Evolutionary conservation across 345 rosid species (phyloP), one percentile per base, ranked within the genome.

Genomic region (Eucalyptus regnans): DNA sequence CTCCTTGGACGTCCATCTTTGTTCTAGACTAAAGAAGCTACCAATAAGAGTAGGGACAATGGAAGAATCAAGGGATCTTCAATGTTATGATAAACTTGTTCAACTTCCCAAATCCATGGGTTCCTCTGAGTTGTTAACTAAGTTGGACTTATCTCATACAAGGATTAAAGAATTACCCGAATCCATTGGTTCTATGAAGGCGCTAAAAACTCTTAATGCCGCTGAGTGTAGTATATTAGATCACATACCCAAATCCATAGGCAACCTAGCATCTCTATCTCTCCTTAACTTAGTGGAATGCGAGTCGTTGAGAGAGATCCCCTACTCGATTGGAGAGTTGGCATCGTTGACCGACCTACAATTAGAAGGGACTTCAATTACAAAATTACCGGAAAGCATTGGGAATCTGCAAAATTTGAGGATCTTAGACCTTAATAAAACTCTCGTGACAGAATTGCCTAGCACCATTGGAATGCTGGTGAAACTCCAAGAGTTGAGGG

Each of bases 91-190:
- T 62, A 29, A 62, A 62, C 4, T 13, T 62, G 17, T 18, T 62
- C 33, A 64, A 14, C 37, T 64, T n/a, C 18, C 71, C 0, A 1
- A 64, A 2, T 64, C 37, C 9, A 64, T 64, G 37, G 18, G 71
- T 4, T 64, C 37, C 18, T 7, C 8, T 64, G 3, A 6, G 37
- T 29, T 1, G 3, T 64, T n/a, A n/a, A 64, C 18, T 64, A 31
- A 14, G 3, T 9, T n/a, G 9, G 31, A 29, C 9, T 62, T 62
- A 64, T 12, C 4, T n/a, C 0, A 3, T 1, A 62, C 17, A 29
- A 1, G 17, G 18, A 64, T 64, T 64, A n/a, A 64, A 29, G 37
- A 64, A 64, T 29, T 64, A n/a, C 37, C 71, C 0, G 5, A 64
- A 29, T 29, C 18, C 37, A 64, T 64, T 64, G 37, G 37, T 64